Conservation (phyloP, 768 basidiomycete species). For the Mycena alexandri region DNA sequence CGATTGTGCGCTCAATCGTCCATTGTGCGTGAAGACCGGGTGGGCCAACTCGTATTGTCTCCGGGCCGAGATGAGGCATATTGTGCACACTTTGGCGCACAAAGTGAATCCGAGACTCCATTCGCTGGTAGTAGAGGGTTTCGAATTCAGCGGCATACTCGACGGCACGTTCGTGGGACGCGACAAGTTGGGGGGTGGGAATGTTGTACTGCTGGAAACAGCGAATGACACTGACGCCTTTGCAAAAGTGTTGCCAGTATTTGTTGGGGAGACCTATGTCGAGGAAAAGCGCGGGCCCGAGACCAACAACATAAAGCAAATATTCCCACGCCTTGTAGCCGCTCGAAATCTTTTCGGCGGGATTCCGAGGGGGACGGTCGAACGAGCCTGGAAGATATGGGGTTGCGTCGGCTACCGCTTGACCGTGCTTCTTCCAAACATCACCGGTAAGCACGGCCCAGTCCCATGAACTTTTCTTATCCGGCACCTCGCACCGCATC, state of each 20-base stretch:
- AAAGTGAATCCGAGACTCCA: constrained; percentile 30
- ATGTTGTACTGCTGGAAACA: constrained; percentile 2
- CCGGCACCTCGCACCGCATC: background rate
- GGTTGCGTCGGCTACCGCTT: too few relatives aligned
- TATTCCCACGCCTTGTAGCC: constrained; percentile 30
- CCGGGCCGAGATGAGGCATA: constrained; percentile 21
- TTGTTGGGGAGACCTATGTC: constrained; percentile 2
- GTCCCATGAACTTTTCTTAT: too few relatives aligned
- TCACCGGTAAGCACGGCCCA: too few relatives aligned
- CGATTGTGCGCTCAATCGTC: constrained; percentile 39
- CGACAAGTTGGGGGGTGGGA: background rate
- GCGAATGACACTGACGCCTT: constrained; percentile 27
- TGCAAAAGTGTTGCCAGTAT: constrained; percentile 25
- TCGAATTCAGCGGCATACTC: constrained; percentile 35
- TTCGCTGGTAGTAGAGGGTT: constrained; percentile 30
- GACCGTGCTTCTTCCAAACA: too few relatives aligned
- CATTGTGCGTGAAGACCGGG: constrained; percentile 22
- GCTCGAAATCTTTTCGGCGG: too few relatives aligned
- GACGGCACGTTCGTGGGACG: background rate
- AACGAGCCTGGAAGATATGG: too few relatives aligned
- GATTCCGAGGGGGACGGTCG: too few relatives aligned
- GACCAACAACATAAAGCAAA: constrained; percentile 5
- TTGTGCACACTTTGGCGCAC: constrained; percentile 30
- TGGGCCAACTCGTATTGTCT: constrained; percentile 32
- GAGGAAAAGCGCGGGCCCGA: constrained; percentile 5